Conservation (phyloP, 2,329 filamentous ascomycete genomes). For the Fusarium beomiforme region DNA sequence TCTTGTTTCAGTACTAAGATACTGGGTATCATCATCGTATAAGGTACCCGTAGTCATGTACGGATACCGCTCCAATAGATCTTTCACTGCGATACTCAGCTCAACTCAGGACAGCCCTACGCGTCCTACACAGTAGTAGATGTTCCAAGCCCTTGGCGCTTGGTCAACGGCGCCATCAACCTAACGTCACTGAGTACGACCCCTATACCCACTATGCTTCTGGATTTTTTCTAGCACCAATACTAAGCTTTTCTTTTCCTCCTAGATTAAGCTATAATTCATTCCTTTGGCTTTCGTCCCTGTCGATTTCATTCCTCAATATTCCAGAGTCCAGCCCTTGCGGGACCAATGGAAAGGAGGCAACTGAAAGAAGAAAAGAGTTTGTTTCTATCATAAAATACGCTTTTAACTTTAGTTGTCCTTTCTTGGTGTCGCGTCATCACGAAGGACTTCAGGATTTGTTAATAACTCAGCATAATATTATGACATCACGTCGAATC, state of each 20-base stretch:
- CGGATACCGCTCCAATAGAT: not conserved
- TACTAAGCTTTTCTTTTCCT: slow-evolving; percentile 13
- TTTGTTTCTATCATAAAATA: not conserved
- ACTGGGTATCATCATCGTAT: too few species aligned
- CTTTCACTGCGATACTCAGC: not conserved
- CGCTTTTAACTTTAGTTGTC: not conserved
- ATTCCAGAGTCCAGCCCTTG: not conserved
- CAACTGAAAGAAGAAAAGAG: not conserved
- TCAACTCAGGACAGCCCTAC: slow-evolving; percentile 8
- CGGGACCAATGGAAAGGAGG: not conserved
- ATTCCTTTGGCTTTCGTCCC: slow-evolving; percentile 10
- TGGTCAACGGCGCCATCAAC: slow-evolving; percentile 27
- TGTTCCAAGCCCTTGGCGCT: slow-evolving; percentile 13
- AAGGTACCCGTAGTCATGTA: too few species aligned
- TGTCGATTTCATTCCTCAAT: slow-evolving; percentile 32
- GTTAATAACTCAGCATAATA: not conserved
- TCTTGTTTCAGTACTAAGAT: not conserved
- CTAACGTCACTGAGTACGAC: slow-evolving; percentile 16
- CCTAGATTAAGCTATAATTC: slow-evolving; percentile 14
- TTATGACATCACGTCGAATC: slow-evolving; percentile 18
- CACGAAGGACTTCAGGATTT: slow-evolving; percentile 1
- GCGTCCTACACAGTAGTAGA: not conserved
- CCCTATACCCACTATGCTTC: slow-evolving; percentile 25
- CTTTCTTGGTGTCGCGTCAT: not conserved
- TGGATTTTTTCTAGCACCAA: slow-evolving; percentile 27